Evolutionary conservation across 2,329 filamentous ascomycete genomes (phyloP).

Genomic region (Bipolaris victoriae): DNA sequence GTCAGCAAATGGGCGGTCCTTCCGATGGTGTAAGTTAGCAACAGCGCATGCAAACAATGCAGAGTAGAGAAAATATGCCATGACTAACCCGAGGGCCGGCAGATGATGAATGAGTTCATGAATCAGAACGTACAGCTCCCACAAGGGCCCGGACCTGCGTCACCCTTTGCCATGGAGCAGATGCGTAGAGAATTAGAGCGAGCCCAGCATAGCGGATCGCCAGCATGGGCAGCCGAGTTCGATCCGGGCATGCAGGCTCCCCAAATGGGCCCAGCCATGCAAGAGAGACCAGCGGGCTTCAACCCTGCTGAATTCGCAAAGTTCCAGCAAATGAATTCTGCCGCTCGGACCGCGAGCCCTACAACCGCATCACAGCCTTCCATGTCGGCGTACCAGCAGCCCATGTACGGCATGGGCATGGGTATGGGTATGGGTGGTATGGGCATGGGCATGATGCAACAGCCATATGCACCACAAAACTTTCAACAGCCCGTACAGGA

Average conservation of each 20-base stretch:
- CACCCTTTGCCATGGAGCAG: constrained; percentile 71
- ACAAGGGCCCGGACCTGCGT: constrained; percentile 58
- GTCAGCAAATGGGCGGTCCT: constrained; percentile 68
- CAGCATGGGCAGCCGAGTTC: constrained; percentile 69
- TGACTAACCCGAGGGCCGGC: constrained; percentile 33
- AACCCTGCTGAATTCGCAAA: constrained; percentile 83
- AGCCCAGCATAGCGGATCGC: constrained; percentile 59
- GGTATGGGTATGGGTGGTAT: constrained; percentile 53
- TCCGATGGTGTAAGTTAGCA: constrained; percentile 63
- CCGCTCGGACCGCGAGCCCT: constrained; percentile 66
- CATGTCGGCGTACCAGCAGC: constrained; percentile 62
- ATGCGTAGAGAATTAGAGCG: constrained; percentile 68
- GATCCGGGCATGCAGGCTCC: constrained; percentile 63
- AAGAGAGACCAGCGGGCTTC: constrained; percentile 64
- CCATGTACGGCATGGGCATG: constrained; percentile 55
- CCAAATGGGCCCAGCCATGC: constrained; percentile 75
- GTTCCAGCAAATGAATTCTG: constrained; percentile 71
- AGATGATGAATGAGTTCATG: constrained; percentile 95
- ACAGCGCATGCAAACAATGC: neutral
- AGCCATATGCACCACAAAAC: constrained; percentile 51
- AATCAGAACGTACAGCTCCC: constrained; percentile 73
- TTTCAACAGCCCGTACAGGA: constrained; percentile 55
- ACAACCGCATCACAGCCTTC: constrained; percentile 50
- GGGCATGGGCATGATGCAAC: constrained; percentile 54
- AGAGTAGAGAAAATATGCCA: constrained; percentile 2